Percentiles rank a stretch among this genome's conserved stretches.
phyloP scores from a whole-genome alignment of 768 basidiomycete species.

The Candolleomyces aberdarensis region DNA sequence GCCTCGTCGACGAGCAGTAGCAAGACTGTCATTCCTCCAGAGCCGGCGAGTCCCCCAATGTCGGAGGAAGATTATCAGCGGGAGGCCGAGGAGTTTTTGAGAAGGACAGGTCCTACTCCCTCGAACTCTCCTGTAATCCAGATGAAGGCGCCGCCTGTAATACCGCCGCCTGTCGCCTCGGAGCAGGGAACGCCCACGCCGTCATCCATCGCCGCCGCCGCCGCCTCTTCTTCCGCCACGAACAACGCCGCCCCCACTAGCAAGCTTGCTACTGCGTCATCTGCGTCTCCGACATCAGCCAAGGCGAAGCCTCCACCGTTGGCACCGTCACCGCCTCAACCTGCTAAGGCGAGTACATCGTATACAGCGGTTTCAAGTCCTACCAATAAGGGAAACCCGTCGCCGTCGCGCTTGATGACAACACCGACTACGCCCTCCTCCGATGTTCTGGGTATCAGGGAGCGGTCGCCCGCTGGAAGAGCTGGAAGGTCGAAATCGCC shows the following conservation, averaged over 20 bases:
- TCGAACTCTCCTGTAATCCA: conserved; percentile 51
- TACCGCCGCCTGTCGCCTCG: conserved; percentile 16
- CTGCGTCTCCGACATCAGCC: background rate
- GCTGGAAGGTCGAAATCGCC: too few relatives aligned
- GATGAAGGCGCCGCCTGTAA: conserved; percentile 18
- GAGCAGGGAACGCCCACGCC: conserved; percentile 9
- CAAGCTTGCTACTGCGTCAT: background rate
- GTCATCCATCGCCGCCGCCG: background rate
- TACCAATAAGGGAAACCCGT: too few relatives aligned
- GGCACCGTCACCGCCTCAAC: too few relatives aligned
- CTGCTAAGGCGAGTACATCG: too few relatives aligned
- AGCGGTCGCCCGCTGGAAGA: too few relatives aligned
- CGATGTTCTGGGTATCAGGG: too few relatives aligned
- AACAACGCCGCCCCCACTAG: background rate
- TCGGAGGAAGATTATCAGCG: conserved; percentile 8
- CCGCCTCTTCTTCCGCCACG: background rate
- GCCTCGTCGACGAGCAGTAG: conserved; percentile 21
- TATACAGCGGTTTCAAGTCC: too few relatives aligned
- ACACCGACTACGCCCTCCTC: too few relatives aligned
- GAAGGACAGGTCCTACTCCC: conserved; percentile 50
- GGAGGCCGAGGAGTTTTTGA: conserved; percentile 19
- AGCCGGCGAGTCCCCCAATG: conserved; percentile 14
- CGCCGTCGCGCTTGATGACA: too few relatives aligned
- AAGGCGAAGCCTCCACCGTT: too few relatives aligned
- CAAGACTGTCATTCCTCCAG: conserved; percentile 17